Conservation (phyloP, 108 stramenopile genomes). For the Cylindrotheca closterium region DNA sequence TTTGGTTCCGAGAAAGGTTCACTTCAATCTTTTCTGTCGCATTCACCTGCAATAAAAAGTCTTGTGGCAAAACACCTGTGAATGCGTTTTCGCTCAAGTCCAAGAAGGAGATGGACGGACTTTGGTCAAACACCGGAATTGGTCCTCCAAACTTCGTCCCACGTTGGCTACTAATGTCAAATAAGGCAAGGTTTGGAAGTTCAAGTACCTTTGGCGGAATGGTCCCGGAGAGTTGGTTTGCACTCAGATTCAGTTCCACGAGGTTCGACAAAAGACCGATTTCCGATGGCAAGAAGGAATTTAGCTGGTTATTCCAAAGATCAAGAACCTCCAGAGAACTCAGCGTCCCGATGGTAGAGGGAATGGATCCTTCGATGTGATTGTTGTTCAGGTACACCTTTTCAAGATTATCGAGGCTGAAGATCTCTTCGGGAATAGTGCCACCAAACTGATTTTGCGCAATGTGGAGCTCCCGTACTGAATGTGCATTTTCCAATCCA, state of each 20-base stretch:
- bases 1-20: constrained; percentile 17
- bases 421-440: constrained; percentile 54
- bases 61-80: constrained; percentile 21
- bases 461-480: constrained; percentile 52
- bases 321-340: constrained; percentile 33
- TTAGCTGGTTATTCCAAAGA: constrained; percentile 33
- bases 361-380: constrained; percentile 51
- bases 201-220: constrained; percentile 47
- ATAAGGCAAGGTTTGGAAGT: constrained; percentile 17
- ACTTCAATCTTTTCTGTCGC: constrained; percentile 3
- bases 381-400: constrained; percentile 53
- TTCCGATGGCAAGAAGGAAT: constrained; percentile 53
- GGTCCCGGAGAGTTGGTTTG: constrained; percentile 60
- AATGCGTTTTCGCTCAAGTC: constrained; percentile 27
- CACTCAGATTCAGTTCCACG: constrained; percentile 37
- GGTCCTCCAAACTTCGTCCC: constrained; percentile 19
- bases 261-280: constrained; percentile 42
- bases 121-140: constrained; percentile 14
- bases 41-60: constrained; percentile 15
- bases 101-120: neutral
- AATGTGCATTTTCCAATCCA: constrained; percentile 43
- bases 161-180: constrained; percentile 14
- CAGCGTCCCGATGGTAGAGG: constrained; percentile 34
- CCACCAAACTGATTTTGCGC: constrained; percentile 57
- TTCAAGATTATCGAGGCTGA: constrained; percentile 38